Conservation (phyloP, 495 filamentous ascomycete genomes). For the Hyphodiscus hymeniophilus region DNA sequence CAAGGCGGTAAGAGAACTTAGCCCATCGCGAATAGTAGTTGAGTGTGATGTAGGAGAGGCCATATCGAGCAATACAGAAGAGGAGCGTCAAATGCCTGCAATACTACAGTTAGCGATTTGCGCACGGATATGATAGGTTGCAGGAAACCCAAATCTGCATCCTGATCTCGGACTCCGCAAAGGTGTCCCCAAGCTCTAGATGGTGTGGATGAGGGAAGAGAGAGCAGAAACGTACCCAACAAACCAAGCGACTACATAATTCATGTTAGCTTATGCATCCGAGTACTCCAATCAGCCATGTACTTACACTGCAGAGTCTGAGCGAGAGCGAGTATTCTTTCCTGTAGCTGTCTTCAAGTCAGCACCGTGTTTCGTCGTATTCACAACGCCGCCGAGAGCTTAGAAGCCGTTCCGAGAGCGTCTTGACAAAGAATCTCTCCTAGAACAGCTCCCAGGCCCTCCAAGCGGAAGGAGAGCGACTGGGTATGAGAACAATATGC, state of each 20-base stretch:
- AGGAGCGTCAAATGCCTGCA: constrained; percentile 75
- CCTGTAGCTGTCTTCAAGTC: no score
- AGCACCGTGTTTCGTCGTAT: no score
- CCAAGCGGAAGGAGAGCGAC: no score
- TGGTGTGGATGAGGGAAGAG: background rate
- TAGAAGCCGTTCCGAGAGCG: no score
- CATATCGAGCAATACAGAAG: constrained; percentile 72
- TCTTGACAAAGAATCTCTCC: no score
- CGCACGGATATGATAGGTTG: constrained; percentile 8
- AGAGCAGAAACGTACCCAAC: constrained; percentile 57
- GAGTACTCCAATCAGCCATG: constrained; percentile 14
- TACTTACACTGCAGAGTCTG: constrained; percentile 80
- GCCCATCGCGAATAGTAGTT: constrained; percentile 69
- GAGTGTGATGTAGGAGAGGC: constrained; percentile 73
- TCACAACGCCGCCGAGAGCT: no score
- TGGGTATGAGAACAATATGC: no score
- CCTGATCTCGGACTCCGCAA: constrained; percentile 3
- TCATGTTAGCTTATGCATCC: constrained; percentile 13
- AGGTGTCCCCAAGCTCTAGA: constrained; percentile 3
- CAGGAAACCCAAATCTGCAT: constrained; percentile 11
- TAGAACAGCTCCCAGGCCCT: no score
- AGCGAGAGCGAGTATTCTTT: no score
- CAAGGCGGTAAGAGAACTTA: constrained; percentile 74
- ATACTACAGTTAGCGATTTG: constrained; percentile 7
- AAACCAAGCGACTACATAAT: constrained; percentile 64